Conservation (phyloP, 2,329 filamentous ascomycete species). For the Dactylellina cionopaga region DNA sequence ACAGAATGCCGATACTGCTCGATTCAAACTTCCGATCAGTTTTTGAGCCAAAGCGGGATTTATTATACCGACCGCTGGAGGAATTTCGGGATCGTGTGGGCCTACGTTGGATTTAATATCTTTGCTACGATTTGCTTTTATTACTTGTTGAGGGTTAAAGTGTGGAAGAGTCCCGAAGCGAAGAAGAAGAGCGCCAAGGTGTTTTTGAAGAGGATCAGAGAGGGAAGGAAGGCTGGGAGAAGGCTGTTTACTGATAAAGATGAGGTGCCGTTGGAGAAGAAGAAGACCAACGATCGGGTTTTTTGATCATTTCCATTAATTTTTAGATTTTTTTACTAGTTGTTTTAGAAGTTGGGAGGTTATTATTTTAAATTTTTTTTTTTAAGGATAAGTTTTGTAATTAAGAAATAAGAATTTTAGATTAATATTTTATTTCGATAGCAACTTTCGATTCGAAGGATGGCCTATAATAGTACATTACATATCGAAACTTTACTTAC, state of each 20-base stretch:
- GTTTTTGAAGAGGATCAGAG: slow-evolving; percentile 24
- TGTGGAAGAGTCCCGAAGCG: slow-evolving; percentile 40
- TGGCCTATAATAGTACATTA: no score
- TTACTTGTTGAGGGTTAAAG: slow-evolving; percentile 64
- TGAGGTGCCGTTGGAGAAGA: slow-evolving; percentile 38
- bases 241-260: slow-evolving; percentile 42
- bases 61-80: slow-evolving; percentile 72
- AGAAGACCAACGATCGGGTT: slow-evolving; percentile 41
- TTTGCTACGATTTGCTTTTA: slow-evolving; percentile 68
- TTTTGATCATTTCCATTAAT: not conserved
- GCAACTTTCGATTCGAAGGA: no score
- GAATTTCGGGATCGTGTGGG: slow-evolving; percentile 73
- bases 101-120: slow-evolving; percentile 70
- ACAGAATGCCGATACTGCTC: slow-evolving; percentile 78
- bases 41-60: slow-evolving; percentile 65
- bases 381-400: not conserved
- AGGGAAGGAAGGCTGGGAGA: slow-evolving; percentile 17
- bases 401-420: not conserved
- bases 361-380: not conserved
- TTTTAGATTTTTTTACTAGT: not conserved
- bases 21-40: slow-evolving; percentile 66
- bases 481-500: no score
- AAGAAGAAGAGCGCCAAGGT: slow-evolving; percentile 33
- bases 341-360: not conserved
- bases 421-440: not conserved